Evolutionary conservation across 495 filamentous ascomycete genomes (phyloP), one percentile per base, ranked within the genome.

Genomic region (Talaromyces adpressus): DNA sequence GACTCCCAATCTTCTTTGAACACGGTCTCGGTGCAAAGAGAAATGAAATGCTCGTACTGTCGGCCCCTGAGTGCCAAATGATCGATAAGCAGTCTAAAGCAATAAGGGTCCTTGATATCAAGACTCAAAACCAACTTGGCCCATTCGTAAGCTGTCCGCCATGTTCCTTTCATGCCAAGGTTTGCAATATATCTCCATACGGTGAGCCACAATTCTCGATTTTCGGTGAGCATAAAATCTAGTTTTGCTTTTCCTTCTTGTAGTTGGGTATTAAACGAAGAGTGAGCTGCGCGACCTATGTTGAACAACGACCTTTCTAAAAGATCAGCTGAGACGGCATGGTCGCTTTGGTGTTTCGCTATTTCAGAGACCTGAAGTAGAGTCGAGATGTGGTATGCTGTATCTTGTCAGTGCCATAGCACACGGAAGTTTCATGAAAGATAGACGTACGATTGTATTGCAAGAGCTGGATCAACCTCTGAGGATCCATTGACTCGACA

Each of bases 81-180:
- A 70, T 97, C 94, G 63, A 97, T 82, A 63, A 89, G 73, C 20
- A 94, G 81, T 51, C 82, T 81, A 63, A 97, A 82, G 63, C 84
- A 89, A 67, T 97, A 97, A 2, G 92, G 93, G 72, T 99, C 94
- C 0, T 74, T 79, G n/a, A 86, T 85, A 67, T 90, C 85, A 58
- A 99, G 73, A 63, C 86, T 84, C 1, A 97, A 77, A 8, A 96
- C 73, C 8, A 98, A 75, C 73, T 95, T 96, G 6, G 88, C 83
- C 91, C 93, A 99, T 73, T 98, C 95, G 54, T 92, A 88, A 0
- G 91, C 90, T 1, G 94, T 98, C 30, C 92, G 83, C 81, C 90
- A 96, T 14, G 93, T 97, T n/a, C 93, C 92, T 68, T 94, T 92
- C 82, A 90, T 88, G 9, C 88, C 82, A 9, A 98, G 80, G 63